Base-by-base conservation (phyloP, 305 asterid genomes). In the Solanum chacoense region DNA sequence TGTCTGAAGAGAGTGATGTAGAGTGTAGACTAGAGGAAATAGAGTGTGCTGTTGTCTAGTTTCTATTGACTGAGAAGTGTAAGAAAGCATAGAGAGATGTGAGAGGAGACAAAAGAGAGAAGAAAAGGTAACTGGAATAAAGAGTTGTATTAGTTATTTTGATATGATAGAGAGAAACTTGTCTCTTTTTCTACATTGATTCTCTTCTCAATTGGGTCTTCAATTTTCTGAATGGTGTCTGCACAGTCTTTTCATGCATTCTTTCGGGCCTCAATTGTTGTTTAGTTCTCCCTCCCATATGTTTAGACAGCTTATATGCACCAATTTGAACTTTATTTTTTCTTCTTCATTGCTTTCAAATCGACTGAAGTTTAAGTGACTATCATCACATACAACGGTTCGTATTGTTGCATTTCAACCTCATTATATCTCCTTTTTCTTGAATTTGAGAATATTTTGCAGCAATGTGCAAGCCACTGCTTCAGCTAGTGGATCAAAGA, bases 391-490 rank as follows among this genome's bases (percentile, higher is more conserved):
- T 18, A 1, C 74, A 22, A 10, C 18, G 22, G 32, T 84, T 84
- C 13, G 10, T n/a, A 55, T n/a, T 84, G 87, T 50, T 80, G 13
- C 87, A 55, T 59, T 55, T 84, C 35, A 55, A 50, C 87, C 69
- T 22, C 32, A 55, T 20, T 22, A 50, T 84, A 7, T 84, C 35
- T 69, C 84, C 65, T 34, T 78, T 69, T 31, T 28, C 55, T 50
- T 87, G 69, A 65, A 31, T n/a, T 31, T 13, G 69, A 84, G 86
- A 35, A 84, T 36, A 31, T 55, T 84, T 84, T 84, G 90, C 96
- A 96, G 98, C 94, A 95, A 89, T 91, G 89, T 87, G 88, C 95
- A 92, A 89, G 94, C 71, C 69, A 77, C 93, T 89, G 86, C 90
- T 87, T 91, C 90, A 13, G 67, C 88, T 88, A 92, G 88, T 91